Evolutionary conservation across 148 eudicot genomes (phyloP), one percentile per base, ranked within the genome.

Genomic region (Fallopia convolvulus): DNA sequence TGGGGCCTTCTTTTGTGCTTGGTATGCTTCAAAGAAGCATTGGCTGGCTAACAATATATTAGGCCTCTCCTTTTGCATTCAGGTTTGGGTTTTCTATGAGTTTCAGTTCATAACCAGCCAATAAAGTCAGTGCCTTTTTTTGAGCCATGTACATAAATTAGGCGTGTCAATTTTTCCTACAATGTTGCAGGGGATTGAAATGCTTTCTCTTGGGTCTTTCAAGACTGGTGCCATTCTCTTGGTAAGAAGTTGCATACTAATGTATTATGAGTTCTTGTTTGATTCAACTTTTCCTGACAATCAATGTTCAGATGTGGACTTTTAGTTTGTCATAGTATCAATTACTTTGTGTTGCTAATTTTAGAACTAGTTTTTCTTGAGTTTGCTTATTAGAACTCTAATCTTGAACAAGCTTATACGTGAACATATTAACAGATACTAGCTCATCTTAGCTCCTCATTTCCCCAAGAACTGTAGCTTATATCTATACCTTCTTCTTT

Each of bases 201-300:
- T 93, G 99, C 91, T 96, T 79, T 96, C 99, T 46, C 94, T 96
- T 76, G 98, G 99, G 23, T 96, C 99, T 58, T 96, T 96, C 82
- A 96, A 96, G 90, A 93, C 91, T 76, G 99, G 99, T 70, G 97
- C 94, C 76, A 96, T 95, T 83, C 89, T 96, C 61, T 86, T 96
- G 93, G 98, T 93, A 83, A 85, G 91, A 47, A 18, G 76, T 66
- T 56, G 68, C 6, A 60, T 60, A 60, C 33, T 23, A 21, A 23
- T 2, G 13, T 26, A 65, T 1, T 65, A 65, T 65, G 70, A 65
- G 70, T 33, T 32, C 13, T 58, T 52, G 53, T 56, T 55, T 20
- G 3, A 21, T 32, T 58, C 8, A 20, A 13, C 32, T 18, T 32
- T 17, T 65, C 41, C 40, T 13, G 70, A 65, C 70, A 36, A 65